Conservation (phyloP, 2,329 filamentous ascomycete genomes). For the Ascochyta clinopodiicola region DNA sequence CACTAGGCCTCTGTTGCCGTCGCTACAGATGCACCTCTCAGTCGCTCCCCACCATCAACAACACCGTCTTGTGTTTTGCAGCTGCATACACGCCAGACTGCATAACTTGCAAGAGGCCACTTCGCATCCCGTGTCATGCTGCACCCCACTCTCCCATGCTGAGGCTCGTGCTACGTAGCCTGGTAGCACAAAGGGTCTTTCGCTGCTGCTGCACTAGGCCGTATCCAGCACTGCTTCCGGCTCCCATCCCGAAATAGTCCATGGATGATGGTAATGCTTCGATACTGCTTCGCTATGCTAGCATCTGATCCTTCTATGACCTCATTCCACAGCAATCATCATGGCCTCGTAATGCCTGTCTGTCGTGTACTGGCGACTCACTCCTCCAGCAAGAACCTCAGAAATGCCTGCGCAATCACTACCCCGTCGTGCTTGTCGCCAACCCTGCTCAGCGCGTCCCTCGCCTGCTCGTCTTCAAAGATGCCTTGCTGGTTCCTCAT, state of each 20-base stretch:
- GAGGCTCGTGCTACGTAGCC: neutral
- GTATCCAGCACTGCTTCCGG: slow-evolving; percentile 7
- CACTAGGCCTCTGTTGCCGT: slow-evolving; percentile 8
- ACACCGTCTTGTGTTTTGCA: neutral
- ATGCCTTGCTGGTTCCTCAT: slow-evolving; percentile 70
- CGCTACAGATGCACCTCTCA: slow-evolving; percentile 7
- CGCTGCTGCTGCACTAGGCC: neutral
- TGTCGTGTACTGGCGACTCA: slow-evolving; percentile 9
- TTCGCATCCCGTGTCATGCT: neutral
- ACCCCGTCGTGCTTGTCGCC: slow-evolving; percentile 78
- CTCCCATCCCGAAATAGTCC: neutral
- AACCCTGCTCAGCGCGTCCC: slow-evolving; percentile 72
- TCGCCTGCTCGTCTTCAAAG: slow-evolving; percentile 71
- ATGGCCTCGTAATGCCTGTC: neutral
- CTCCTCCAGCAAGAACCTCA: slow-evolving; percentile 75
- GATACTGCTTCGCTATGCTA: neutral
- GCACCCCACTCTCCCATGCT: neutral
- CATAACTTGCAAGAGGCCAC: slow-evolving; percentile 1
- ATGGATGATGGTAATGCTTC: neutral
- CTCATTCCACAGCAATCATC: neutral
- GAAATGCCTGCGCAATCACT: slow-evolving; percentile 73
- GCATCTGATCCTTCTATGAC: slow-evolving; percentile 3
- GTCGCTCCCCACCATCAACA: slow-evolving; percentile 1
- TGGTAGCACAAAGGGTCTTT: slow-evolving; percentile 5
- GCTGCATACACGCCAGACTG: neutral